Conservation (phyloP, 2,329 filamentous ascomycete genomes). For the Xylaria sp. region DNA sequence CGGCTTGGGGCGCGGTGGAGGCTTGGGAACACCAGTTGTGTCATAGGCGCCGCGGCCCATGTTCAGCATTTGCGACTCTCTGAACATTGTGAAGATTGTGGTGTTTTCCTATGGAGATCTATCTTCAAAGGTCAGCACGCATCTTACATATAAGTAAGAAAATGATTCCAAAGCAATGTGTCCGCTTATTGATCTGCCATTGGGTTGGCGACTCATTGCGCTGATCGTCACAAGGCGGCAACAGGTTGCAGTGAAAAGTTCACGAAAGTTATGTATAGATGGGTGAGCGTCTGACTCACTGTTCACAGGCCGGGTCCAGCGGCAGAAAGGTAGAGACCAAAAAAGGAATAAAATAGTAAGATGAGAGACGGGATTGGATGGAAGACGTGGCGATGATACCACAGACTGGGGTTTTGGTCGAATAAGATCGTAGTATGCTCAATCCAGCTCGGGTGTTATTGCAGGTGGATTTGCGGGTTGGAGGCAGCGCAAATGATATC, state of each 20-base stretch:
- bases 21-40: conserved; percentile 45
- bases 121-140: conserved; percentile 27
- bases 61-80: conserved; percentile 41
- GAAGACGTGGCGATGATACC: conserved; percentile 39
- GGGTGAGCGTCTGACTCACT: conserved; percentile 44
- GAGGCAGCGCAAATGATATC: conserved; percentile 40
- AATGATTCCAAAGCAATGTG: neutral
- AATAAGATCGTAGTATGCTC: conserved; percentile 33
- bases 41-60: conserved; percentile 46
- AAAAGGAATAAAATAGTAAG: conserved; percentile 29
- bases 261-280: conserved; percentile 26
- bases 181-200: no score
- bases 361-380: conserved; percentile 39
- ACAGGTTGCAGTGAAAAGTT: conserved; percentile 29
- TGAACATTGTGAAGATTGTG: conserved; percentile 36
- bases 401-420: conserved; percentile 37
- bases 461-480: conserved; percentile 25
- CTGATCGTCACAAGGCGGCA: conserved; percentile 18
- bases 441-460: conserved; percentile 30
- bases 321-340: conserved; percentile 37
- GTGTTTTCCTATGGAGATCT: neutral
- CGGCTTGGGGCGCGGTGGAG: conserved; percentile 43
- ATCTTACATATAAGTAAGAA: conserved; percentile 22
- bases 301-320: conserved; percentile 38
- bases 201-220: conserved; percentile 22